Evolutionary conservation across 257 asterid genomes (phyloP), one percentile per base, ranked within the genome.

Genomic region (Orobanche coerulescens): DNA sequence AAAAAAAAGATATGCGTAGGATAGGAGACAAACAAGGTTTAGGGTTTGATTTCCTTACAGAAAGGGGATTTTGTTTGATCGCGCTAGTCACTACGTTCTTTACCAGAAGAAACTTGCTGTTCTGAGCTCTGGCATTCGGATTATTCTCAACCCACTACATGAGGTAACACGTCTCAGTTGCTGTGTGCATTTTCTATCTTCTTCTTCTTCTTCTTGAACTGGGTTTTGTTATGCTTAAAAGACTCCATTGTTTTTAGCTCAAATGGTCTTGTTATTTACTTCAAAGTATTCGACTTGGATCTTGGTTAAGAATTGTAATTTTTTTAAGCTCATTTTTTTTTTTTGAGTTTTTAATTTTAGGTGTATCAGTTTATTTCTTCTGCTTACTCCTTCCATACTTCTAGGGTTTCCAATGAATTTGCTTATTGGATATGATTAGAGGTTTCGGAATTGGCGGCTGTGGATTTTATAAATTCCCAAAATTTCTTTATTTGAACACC

Each of bases 91-190:
- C 31, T 6, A 31, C 59, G 14, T 71, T 50, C 20, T 34, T 24
- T 31, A 19, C 55, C 70, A 5, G 56, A 63, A 46, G 60, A 70
- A 34, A 28, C 30, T 13, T 23, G 55, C 64, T 39, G 15, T 40
- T 39, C 12, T 37, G 52, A 39, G 65, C 62, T 68, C 68, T 58
- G 60, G 24, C 22, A 28, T 14, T 64, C 56, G 7, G 62, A 55
- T 42, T 30, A 25, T 47, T 57, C 1, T 52, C 22, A 26, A 12
- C 11, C 40, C 33, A 9, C 50, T 33, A 15, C 2, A 11, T 39
- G 22, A 73, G 77, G 86, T 75, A 75, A 62, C 65, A 70, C 72
- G 37, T 62, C 67, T 75, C 65, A 42, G 74, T 24, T n/a, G 25
- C 33, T 0, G 14, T 22, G 20, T 49, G 16, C 47, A 10, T 5